A percentile compares a stretch with the other conserved stretches of the same genome.
These are phyloP conservation scores for Aeminium ludgeri DNA, from an alignment of 495 filamentous ascomycete genomes.

Conservation along the genomic window DNA sequence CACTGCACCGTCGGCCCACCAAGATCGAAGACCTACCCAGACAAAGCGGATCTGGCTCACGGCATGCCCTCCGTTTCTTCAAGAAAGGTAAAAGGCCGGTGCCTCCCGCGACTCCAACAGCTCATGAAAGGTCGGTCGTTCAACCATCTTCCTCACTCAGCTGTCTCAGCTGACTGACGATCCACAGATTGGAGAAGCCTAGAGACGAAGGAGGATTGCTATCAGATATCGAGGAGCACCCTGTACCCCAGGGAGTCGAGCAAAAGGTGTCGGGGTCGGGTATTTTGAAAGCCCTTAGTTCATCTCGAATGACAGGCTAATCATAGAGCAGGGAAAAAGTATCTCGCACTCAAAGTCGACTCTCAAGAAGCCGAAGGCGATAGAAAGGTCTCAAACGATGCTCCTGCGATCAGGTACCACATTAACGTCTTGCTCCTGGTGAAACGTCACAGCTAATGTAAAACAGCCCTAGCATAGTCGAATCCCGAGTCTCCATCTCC, in stretches of 20 bases:
- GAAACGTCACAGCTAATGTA: neutral
- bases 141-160: neutral
- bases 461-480: constrained; percentile 3
- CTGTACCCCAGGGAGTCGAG: neutral
- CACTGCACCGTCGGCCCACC: constrained; percentile 10
- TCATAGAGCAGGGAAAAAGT: neutral
- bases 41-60: neutral
- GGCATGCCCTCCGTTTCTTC: constrained; percentile 9
- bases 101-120: neutral
- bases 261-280: constrained; percentile 9
- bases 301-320: neutral
- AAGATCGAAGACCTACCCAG: constrained; percentile 2
- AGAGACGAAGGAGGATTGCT: constrained; percentile 10
- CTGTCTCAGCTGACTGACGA: too few species aligned
- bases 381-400: neutral
- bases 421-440: too few species aligned
- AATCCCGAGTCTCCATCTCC: constrained; percentile 10
- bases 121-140: neutral
- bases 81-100: neutral
- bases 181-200: too few species aligned
- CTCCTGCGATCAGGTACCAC: too few species aligned
- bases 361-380: neutral
- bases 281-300: neutral
- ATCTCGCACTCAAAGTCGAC: constrained; percentile 1
- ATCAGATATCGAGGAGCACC: neutral